Evolutionary conservation across 2,329 filamentous ascomycete genomes (phyloP), one percentile per base, ranked within the genome.

Genomic region (Fusarium piperis): DNA sequence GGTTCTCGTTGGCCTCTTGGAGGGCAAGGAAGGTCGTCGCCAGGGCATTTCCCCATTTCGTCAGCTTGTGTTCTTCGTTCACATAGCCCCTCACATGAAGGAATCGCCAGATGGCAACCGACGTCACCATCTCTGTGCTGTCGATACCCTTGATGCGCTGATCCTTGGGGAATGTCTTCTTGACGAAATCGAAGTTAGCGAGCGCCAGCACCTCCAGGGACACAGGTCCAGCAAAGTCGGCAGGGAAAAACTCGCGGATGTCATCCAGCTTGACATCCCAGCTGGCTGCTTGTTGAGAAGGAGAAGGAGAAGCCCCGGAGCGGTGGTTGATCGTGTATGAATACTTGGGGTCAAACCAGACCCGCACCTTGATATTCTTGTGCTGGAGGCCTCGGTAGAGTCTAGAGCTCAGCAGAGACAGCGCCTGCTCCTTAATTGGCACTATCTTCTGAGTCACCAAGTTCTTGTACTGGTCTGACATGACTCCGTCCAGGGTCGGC

Each of bases 31-130:
- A 83, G 4, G 93, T 91, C 32, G 89, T 88, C 32, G 91, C 90
- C 39, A 98, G 85, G 20, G 93, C 93, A 75, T 91, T 90, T 16
- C 95, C 96, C 94, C 94, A 97, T 10, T 85, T 82, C 10, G 95
- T 97, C 67, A 98, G 86, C 66, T 91, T 89, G 81, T 98, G 95
- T 53, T 89, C 85, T 57, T 91, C 87, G 74, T 96, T 90, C 52
- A 97, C 87, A 77, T 98, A 99, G 26, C 92, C 94, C 65, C 95
- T 90, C 55, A 98, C 86, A 78, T 97, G 94, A 23, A 99, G 86
- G 81, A 98, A 96, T 62, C 94, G 90, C 92, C 94, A 98, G 65
- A 95, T 87, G 8, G 92, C 89, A 75, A 97, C 93, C 18, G 89
- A 89, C 9, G 86, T 82, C 61, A 94, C 83, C 61, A 95, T 88